Evolutionary conservation across 768 basidiomycete species (phyloP), one percentile per base, ranked within the genome.

Genomic region (Serpula lacrymans): DNA sequence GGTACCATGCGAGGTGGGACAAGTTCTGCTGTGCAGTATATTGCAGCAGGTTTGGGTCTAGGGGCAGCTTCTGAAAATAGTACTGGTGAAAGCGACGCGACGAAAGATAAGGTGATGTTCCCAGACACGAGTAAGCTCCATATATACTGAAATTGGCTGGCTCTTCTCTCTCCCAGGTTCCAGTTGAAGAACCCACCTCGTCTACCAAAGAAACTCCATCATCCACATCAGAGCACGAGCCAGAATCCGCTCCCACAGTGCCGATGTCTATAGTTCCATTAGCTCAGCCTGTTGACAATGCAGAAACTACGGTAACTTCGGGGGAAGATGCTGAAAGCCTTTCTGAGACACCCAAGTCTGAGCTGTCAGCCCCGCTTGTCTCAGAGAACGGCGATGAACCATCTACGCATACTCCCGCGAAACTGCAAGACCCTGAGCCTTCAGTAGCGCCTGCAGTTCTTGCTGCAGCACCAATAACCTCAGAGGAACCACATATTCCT

Each of bases 51-150:
- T 14, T 33, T 33, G n/a, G 31, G 31, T 6, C 33, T 68, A 18
- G 71, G 68, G 34, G 63, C 60, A 21, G 62, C 64, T n/a, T 53
- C 67, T 39, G 59, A 67, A 30, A 58, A 43, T 24, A 55, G 60
- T 41, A 66, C 67, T 37, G 70, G 68, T 13, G 48, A 68, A 18
- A 72, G 57, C 65, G n/a, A n/a, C 26, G 33, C 33, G 33, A 68
- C 68, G 37, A 39, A 45, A 37, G 57, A 56, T 30, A 54, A 65
- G 55, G 69, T 68, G 46, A 23, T 47, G 40, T 36, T 23, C n/a
- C n/a, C n/a, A 26, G 22, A 25, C 23, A 27, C 14, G 26, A 26
- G 23, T 23, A n/a, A 24, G 11, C n/a, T 24, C 35, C 23, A 18
- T n/a, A n/a, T n/a, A n/a, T n/a, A n/a, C n/a, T n/a, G n/a, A n/a